A percentile compares a stretch with the other conserved stretches of the same genome.
These are phyloP conservation scores for Aeschynomene evenia DNA, from an alignment of 306 rosid species.

Conservation along the genomic window DNA sequence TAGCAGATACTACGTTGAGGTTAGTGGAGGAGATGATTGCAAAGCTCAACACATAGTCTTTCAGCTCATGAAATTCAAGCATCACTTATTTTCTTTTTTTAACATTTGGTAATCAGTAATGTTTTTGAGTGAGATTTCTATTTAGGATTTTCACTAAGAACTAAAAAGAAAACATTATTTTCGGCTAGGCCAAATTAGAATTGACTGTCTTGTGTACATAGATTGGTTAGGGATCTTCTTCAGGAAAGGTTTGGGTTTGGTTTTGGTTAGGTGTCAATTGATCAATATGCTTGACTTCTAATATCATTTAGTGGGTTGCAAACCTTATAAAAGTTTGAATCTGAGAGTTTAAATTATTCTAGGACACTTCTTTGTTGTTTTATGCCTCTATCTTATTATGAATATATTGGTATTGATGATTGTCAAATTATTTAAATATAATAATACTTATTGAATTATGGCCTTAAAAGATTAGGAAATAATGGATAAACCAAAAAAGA, in stretches of 20 bases:
- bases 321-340: neutral
- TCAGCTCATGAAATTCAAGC: slow-evolving; percentile 1
- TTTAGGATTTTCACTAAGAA: slow-evolving; percentile 21
- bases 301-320: neutral
- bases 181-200: slow-evolving; percentile 1
- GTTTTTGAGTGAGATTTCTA: slow-evolving; percentile 5
- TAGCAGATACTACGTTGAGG: slow-evolving; percentile 48
- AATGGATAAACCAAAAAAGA: no score
- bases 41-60: slow-evolving; percentile 50
- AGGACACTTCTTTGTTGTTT: neutral
- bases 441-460: neutral
- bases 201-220: slow-evolving; percentile 36
- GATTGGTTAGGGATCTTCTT: slow-evolving; percentile 30
- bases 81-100: neutral
- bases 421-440: neutral
- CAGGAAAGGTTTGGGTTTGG: slow-evolving; percentile 5
- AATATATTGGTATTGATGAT: neutral
- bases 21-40: slow-evolving; percentile 82
- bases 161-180: neutral
- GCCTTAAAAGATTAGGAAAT: no score
- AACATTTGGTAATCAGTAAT: neutral
- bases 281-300: slow-evolving; percentile 15
- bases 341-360: neutral
- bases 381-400: neutral
- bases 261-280: neutral